Conservation (phyloP, 352 stramenopile species). For the Sclerospora graminicola region DNA sequence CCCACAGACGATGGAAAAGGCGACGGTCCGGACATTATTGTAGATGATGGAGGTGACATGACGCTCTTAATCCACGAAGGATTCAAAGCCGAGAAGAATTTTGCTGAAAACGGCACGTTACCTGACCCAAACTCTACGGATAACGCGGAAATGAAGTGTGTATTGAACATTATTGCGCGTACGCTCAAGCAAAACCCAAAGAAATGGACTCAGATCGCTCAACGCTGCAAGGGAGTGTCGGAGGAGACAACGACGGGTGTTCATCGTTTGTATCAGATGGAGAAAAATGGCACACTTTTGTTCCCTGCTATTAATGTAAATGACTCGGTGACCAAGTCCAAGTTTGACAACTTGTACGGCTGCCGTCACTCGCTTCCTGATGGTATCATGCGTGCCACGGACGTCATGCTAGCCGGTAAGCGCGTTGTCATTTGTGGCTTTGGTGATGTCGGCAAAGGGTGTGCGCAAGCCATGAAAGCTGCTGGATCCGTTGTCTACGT, state of each 20-base stretch:
- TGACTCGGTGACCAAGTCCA: constrained; percentile 99
- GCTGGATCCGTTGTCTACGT: constrained; percentile 95
- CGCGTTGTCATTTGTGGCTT: constrained; percentile 96
- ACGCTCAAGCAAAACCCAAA: constrained; percentile 91
- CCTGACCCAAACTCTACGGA: constrained; percentile 91
- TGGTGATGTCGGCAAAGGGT: constrained; percentile 98
- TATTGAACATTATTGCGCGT: constrained; percentile 94
- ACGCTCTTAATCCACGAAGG: constrained; percentile 98
- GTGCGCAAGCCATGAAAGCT: constrained; percentile 94
- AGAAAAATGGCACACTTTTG: constrained; percentile 91
- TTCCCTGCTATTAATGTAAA: constrained; percentile 99
- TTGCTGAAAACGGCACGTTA: constrained; percentile 89
- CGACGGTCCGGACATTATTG: constrained; percentile 95
- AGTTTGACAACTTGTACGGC: constrained; percentile 99
- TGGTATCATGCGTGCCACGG: constrained; percentile 97
- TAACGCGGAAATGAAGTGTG: constrained; percentile 98
- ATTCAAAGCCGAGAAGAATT: constrained; percentile 94
- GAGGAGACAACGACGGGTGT: constrained; percentile 99
- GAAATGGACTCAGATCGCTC: constrained; percentile 96
- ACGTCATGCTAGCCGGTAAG: constrained; percentile 99
- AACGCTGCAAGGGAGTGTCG: constrained; percentile 92
- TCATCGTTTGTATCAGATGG: constrained; percentile 97
- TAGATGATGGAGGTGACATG: constrained; percentile 98
- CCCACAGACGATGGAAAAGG: constrained; percentile 94
- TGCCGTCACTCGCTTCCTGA: constrained; percentile 98